These are phyloP conservation scores for Phycomyces blakesleeanus DNA, from an alignment of 192 early-diverging fungal species.

Conservation along the genomic window DNA sequence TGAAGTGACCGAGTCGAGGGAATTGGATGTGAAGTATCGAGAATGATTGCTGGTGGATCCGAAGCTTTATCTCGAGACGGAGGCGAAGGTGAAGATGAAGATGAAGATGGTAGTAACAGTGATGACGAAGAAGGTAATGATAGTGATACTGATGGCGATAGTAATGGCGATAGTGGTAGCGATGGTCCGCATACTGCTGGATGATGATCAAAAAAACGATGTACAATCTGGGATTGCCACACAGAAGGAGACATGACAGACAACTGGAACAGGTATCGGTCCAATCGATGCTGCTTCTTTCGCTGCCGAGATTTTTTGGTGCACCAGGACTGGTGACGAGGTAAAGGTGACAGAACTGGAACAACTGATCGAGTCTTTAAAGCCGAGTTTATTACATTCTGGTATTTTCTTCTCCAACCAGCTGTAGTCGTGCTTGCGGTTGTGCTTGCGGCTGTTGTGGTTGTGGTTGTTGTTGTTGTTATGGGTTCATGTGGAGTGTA, in stretches of 20 bases:
- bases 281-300: conserved; percentile 5
- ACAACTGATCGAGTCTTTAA: not conserved
- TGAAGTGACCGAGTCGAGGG: not conserved
- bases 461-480: too few relatives aligned
- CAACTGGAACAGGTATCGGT: not conserved
- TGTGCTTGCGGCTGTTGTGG: too few relatives aligned
- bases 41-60: not conserved
- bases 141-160: too few relatives aligned
- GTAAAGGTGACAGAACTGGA: not conserved
- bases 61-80: too few relatives aligned
- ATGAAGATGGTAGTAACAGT: too few relatives aligned
- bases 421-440: not conserved
- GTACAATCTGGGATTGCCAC: not conserved
- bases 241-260: not conserved
- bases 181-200: not conserved
- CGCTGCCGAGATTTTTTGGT: not conserved
- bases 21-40: too few relatives aligned
- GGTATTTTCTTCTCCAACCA: not conserved
- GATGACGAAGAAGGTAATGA: too few relatives aligned
- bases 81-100: too few relatives aligned
- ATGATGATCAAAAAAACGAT: conserved; percentile 3
- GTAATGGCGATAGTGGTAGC: too few relatives aligned
- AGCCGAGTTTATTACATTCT: not conserved
- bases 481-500: not conserved
- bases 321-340: not conserved